A percentile compares a stretch with the other conserved stretches of the same genome.
Evolutionary conservation across 2,329 filamentous ascomycete genomes (phyloP).

Genomic region (Elsinoe australis): DNA sequence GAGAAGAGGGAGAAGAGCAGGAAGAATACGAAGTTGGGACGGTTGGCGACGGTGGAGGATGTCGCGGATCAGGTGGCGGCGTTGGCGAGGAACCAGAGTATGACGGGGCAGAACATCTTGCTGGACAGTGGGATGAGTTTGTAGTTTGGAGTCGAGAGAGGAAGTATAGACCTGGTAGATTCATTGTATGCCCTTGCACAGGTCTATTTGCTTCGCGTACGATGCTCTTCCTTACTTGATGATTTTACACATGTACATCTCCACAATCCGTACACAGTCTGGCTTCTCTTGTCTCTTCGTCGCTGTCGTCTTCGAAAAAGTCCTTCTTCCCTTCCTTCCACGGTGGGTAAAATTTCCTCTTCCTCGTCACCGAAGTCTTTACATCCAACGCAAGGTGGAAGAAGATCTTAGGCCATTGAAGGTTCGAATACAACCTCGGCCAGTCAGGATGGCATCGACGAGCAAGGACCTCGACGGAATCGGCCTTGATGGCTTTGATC

Average conservation of each 20-base stretch:
- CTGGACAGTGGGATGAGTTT: conserved; percentile 40
- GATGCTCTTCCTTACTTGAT: too few relatives aligned
- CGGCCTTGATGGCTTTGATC: conserved; percentile 69
- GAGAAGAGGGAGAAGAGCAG: conserved; percentile 37
- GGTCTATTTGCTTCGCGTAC: too few relatives aligned
- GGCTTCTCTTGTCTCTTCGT: conserved; percentile 8
- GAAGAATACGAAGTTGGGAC: conserved; percentile 23
- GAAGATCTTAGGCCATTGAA: conserved; percentile 14
- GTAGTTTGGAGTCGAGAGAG: conserved; percentile 14
- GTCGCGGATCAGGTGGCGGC: conserved; percentile 48
- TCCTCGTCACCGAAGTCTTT: conserved; percentile 1
- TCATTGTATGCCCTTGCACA: too few relatives aligned
- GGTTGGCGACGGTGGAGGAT: conserved; percentile 39
- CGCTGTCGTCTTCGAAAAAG: conserved; percentile 11
- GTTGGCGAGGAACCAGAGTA: conserved; percentile 43
- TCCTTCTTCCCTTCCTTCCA: conserved; percentile 11
- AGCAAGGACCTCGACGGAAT: conserved; percentile 6
- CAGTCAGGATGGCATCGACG: conserved; percentile 8
- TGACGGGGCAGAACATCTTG: conserved; percentile 48
- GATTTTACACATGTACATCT: neutral
- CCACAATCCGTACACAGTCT: conserved; percentile 8
- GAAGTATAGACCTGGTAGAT: too few relatives aligned
- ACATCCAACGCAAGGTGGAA: conserved; percentile 12
- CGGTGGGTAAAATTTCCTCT: conserved; percentile 8
- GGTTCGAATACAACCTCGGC: conserved; percentile 5